phyloP scores from a whole-genome alignment of 176 grass and related monocot species.

The Paspalum vaginatum region DNA sequence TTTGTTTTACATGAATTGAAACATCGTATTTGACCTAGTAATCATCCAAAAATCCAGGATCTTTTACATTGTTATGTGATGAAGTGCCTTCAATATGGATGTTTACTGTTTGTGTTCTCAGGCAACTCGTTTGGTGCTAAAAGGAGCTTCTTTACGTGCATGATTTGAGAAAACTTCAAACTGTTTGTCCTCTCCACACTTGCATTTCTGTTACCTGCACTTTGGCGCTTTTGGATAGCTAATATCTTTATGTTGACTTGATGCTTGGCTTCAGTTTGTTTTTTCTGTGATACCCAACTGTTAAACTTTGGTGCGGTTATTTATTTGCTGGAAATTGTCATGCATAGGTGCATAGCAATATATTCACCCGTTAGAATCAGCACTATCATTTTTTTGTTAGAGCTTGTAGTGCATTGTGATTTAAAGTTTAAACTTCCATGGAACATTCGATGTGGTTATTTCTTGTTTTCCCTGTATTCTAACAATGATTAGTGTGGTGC shows the following conservation, averaged over 20 bases:
- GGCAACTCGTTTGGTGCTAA: no score
- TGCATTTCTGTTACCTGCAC: conserved; percentile 10
- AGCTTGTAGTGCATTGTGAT: neutral
- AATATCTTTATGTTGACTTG: neutral
- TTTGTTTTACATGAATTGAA: neutral
- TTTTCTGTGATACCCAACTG: neutral
- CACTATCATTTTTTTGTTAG: neutral
- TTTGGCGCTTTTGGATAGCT: neutral
- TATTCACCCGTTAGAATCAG: conserved; percentile 11
- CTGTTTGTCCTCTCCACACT: neutral
- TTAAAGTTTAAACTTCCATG: neutral
- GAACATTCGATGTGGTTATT: conserved; percentile 10
- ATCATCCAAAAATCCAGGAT: conserved; percentile 4
- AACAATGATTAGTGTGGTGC: neutral
- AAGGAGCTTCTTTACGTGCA: neutral
- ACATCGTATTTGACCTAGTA: conserved; percentile 16
- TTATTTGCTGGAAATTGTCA: no score
- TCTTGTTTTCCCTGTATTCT: conserved; percentile 1
- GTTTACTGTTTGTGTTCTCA: neutral
- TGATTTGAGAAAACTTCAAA: neutral
- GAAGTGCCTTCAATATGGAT: neutral
- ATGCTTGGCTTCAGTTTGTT: neutral
- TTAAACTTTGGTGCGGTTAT: neutral
- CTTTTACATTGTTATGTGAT: neutral
- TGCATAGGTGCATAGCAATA: neutral